Evolutionary conservation across 2,329 filamentous ascomycete genomes (phyloP).

Genomic region (Ophiosphaerella narmari): DNA sequence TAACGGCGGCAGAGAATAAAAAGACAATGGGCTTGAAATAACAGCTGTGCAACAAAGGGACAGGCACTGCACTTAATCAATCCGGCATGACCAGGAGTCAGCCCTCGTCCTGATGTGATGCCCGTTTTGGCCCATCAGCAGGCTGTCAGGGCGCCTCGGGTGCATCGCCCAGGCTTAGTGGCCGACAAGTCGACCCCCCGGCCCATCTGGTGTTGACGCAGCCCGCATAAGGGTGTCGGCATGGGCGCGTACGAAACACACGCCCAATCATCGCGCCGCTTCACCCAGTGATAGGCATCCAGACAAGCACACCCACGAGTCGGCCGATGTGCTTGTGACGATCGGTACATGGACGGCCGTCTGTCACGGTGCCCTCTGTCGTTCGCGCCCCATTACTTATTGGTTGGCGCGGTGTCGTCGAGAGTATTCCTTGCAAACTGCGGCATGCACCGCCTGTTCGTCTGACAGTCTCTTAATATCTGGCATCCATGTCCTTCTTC

Average conservation of each 20-base stretch:
- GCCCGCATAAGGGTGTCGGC: constrained; percentile 17
- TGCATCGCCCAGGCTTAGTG: neutral
- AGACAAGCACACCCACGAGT: too few relatives aligned
- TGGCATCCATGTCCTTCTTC: too few relatives aligned
- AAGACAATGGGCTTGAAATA: constrained; percentile 5
- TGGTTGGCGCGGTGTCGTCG: too few relatives aligned
- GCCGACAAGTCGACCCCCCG: neutral
- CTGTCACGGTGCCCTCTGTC: too few relatives aligned
- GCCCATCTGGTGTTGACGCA: constrained; percentile 6
- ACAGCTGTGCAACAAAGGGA: neutral
- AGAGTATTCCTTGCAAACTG: too few relatives aligned
- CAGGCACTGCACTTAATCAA: neutral
- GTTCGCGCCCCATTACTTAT: too few relatives aligned
- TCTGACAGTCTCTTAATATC: too few relatives aligned
- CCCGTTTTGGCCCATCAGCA: too few relatives aligned
- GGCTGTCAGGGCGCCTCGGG: constrained; percentile 5
- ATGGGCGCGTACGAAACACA: constrained; percentile 38
- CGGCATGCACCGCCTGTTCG: too few relatives aligned
- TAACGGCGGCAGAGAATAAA: neutral
- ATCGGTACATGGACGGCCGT: too few relatives aligned
- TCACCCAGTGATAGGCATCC: constrained; percentile 28
- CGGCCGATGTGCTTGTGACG: too few relatives aligned
- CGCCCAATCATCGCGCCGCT: constrained; percentile 34
- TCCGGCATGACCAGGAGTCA: neutral
- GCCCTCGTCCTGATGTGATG: too few relatives aligned